These are phyloP conservation scores for Jaapia argillacea DNA, from an alignment of 768 basidiomycete genomes.

Conservation along the genomic window DNA sequence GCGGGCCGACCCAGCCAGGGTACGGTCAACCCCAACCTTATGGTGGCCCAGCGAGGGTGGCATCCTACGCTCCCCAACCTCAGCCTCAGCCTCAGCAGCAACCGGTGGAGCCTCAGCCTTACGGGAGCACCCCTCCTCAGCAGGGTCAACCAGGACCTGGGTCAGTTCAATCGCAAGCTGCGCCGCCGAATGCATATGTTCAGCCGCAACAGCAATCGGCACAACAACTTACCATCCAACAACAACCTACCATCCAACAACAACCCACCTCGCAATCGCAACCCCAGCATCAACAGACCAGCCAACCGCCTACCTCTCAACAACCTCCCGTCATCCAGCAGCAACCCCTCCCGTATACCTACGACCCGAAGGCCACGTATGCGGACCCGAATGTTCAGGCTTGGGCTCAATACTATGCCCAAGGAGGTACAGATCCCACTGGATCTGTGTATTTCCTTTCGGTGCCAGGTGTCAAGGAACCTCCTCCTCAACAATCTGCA, in stretches of 20 bases:
- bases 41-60: conserved; percentile 5
- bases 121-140: conserved; percentile 6
- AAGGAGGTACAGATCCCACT: conserved; percentile 63
- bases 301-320: conserved; percentile 25
- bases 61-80: conserved; percentile 2
- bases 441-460: conserved; percentile 77
- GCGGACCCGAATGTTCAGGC: conserved; percentile 75
- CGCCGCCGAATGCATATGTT: conserved; percentile 12
- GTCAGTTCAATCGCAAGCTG: conserved; percentile 12
- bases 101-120: conserved; percentile 18
- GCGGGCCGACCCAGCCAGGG: conserved; percentile 10
- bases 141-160: conserved; percentile 5
- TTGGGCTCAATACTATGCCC: conserved; percentile 80
- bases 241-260: conserved; percentile 2
- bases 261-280: conserved; percentile 9
- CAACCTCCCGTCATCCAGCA: conserved; percentile 30
- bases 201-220: conserved; percentile 13
- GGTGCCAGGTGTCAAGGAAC: conserved; percentile 63
- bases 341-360: conserved; percentile 39
- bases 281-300: conserved; percentile 9
- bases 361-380: conserved; percentile 59
- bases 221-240: background rate
- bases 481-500: conserved; percentile 9
- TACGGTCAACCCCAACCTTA: conserved; percentile 4
- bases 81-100: conserved; percentile 7